Base-by-base conservation (phyloP, 2,329 filamentous ascomycete species). In the Colletotrichum zoysiae region DNA sequence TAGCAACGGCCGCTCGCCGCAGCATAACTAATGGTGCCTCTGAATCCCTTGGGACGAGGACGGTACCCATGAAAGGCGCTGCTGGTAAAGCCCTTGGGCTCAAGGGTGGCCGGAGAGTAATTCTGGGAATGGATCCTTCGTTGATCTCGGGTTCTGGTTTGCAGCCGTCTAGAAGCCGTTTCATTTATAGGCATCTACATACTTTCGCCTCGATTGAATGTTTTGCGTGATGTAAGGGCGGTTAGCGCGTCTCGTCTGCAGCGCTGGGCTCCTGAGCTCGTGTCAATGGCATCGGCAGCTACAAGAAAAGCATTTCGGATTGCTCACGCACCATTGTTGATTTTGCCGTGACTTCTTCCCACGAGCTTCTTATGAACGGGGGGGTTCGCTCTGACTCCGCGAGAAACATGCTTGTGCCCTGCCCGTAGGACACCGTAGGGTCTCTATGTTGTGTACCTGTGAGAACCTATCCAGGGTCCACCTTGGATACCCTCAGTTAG, bases 141-240 rank as follows among this genome's bases (percentile, higher is more conserved):
- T 74, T 74, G 72, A 74, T 74, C 73, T 74, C 73, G 73, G 70
- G 56, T 68, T 71, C 73, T 66, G 62, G 65, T 64, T 61, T 62
- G 40, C 56, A 48, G 55, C 61, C 73, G 55, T 74, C 73, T 67
- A 63, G 71, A 71, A 67, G 44, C 71, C 73, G 73, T 74, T 74
- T 74, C 73, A 74, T 74, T 74, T 74, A 69, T 53, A 65, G 73
- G 63, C 70, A 74, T 74, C 73, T 74, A 74, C 73, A 74, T 67
- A 50, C 44, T 70, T 57, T 56, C 55, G 55, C 55, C 60, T 8
- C 46, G 42, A 60, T 8, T 44, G 38, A 33, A 60, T 60, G 9
- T 55, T 23, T 42, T 35, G n/a, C 9, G 58, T 69, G 58, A 59
- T 64, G 51, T 59, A 7, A 35, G 53, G 5, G 14, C 12, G 1